Conservation (phyloP, 2,329 filamentous ascomycete genomes). For the Rutstroemia sp. region DNA sequence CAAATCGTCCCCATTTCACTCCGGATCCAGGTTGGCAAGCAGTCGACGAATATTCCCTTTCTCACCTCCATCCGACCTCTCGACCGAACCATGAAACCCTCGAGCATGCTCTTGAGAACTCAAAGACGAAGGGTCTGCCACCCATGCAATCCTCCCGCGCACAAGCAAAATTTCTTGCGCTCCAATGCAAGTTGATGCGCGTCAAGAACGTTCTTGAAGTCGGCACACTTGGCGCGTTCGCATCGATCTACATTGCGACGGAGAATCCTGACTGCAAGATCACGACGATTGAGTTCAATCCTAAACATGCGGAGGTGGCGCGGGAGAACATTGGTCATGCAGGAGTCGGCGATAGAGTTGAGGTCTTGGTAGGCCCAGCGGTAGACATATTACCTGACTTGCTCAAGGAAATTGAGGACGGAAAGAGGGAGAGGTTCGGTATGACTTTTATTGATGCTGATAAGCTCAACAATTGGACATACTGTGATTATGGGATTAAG, state of each 20-base stretch:
- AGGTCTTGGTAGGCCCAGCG: background rate
- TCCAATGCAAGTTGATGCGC: constrained; percentile 32
- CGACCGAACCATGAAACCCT: constrained; percentile 8
- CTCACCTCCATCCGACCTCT: constrained; percentile 23
- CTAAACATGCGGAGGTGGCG: background rate
- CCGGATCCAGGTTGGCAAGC: background rate
- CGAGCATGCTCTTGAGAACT: constrained; percentile 28
- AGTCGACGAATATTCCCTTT: background rate
- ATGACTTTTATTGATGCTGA: constrained; percentile 1
- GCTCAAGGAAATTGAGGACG: background rate
- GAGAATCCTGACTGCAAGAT: background rate
- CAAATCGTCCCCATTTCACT: background rate
- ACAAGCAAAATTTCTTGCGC: constrained; percentile 33
- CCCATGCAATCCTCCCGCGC: constrained; percentile 32
- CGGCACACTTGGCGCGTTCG: constrained; percentile 48
- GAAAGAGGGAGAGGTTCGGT: background rate
- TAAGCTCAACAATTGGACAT: background rate
- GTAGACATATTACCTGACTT: background rate
- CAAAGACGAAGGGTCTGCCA: constrained; percentile 29
- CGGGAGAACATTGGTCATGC: background rate
- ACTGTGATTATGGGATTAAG: background rate
- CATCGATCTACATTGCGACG: constrained; percentile 32
- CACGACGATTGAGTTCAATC: background rate
- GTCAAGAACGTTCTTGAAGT: constrained; percentile 42
- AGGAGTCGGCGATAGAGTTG: background rate